phyloP scores from a whole-genome alignment of 2,329 filamentous ascomycete genomes.

The Stagonosporopsis rhizophila region DNA sequence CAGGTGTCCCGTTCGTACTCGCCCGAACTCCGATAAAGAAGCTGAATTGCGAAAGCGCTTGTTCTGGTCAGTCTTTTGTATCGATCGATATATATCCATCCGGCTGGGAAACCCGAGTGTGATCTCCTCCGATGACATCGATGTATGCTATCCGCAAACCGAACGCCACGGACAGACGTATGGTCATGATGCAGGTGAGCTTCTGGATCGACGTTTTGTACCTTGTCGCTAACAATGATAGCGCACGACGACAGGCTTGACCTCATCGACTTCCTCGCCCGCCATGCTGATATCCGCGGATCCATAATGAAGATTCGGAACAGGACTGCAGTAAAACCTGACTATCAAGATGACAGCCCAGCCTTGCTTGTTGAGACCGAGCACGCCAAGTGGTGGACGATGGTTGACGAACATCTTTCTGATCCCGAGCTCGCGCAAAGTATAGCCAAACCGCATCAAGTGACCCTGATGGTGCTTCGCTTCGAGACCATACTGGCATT shows the following conservation, averaged over 20 bases:
- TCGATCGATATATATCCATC: conserved; percentile 36
- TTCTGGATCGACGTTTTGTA: neutral
- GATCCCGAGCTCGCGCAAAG: conserved; percentile 17
- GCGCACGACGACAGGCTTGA: conserved; percentile 29
- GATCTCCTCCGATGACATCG: conserved; percentile 28
- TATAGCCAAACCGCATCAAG: conserved; percentile 32
- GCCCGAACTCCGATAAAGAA: conserved; percentile 17
- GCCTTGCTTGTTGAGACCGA: conserved; percentile 31
- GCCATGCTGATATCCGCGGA: conserved; percentile 31
- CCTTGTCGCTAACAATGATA: neutral
- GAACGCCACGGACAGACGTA: conserved; percentile 7
- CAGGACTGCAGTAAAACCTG: conserved; percentile 16
- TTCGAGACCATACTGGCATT: conserved; percentile 34
- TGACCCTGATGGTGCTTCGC: conserved; percentile 33
- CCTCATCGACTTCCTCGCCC: conserved; percentile 33
- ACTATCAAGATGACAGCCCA: conserved; percentile 17
- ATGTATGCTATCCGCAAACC: conserved; percentile 33
- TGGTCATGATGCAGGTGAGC: neutral
- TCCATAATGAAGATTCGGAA: conserved; percentile 34
- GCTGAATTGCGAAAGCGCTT: conserved; percentile 32
- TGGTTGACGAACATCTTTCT: conserved; percentile 34
- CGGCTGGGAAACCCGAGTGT: conserved; percentile 31
- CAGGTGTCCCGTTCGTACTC: conserved; percentile 22
- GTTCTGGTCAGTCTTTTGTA: conserved; percentile 36
- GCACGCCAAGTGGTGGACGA: conserved; percentile 38